phyloP scores from a whole-genome alignment of 345 rosid genomes.

The Pugionium cornutum region DNA sequence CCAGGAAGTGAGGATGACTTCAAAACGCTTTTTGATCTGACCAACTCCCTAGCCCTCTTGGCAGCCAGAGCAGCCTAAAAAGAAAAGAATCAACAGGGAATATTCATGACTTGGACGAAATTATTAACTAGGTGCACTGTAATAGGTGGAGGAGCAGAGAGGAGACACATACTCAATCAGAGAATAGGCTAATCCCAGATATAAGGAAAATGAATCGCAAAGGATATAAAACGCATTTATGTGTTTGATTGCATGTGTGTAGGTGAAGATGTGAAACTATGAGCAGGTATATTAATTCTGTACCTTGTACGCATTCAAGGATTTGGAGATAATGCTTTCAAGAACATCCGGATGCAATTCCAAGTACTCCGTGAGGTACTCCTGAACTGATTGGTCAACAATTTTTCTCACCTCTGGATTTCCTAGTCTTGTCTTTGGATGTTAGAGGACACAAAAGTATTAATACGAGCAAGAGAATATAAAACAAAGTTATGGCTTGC shows the following conservation, averaged over 20 bases:
- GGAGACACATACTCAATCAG: neutral
- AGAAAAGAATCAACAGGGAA: constrained; percentile 19
- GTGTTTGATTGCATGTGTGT: neutral
- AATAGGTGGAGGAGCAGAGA: constrained; percentile 7
- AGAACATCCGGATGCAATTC: constrained; percentile 97
- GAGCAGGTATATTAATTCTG: constrained; percentile 4
- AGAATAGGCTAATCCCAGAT: constrained; percentile 1
- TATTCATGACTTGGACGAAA: constrained; percentile 8
- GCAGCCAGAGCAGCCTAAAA: constrained; percentile 98
- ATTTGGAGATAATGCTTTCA: constrained; percentile 85
- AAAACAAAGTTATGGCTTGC: constrained; percentile 14
- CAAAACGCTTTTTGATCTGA: constrained; percentile 83
- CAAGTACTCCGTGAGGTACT: constrained; percentile 87
- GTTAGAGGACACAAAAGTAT: constrained; percentile 22
- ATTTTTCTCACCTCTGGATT: constrained; percentile 95
- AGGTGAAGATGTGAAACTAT: constrained; percentile 13
- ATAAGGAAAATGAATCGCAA: neutral
- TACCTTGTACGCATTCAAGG: constrained; percentile 96
- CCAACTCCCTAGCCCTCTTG: constrained; percentile 95
- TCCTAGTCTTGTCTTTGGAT: constrained; percentile 85
- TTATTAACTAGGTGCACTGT: neutral
- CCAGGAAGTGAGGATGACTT: constrained; percentile 98
- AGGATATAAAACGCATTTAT: neutral
- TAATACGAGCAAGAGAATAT: constrained; percentile 10
- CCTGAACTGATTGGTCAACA: constrained; percentile 94